Evolutionary conservation across 2,329 filamentous ascomycete species (phyloP).

Genomic region (Pyrenophora teres): DNA sequence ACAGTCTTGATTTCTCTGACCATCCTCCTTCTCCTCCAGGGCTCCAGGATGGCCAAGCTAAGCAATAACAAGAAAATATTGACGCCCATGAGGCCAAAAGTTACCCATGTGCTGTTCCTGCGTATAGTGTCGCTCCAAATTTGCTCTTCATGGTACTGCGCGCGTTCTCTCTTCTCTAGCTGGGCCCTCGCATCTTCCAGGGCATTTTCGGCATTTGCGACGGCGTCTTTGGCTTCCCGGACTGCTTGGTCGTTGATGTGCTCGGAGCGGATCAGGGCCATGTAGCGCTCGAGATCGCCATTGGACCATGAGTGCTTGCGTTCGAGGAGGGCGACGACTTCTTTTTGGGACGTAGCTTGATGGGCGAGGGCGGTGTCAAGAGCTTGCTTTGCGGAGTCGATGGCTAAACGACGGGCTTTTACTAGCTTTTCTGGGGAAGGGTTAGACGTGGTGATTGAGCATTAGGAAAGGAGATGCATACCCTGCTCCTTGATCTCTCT

Average conservation of each 20-base stretch:
- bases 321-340: slow-evolving; percentile 91
- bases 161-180: slow-evolving; percentile 81
- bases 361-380: slow-evolving; percentile 85
- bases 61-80: slow-evolving; percentile 89
- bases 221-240: slow-evolving; percentile 68
- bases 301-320: slow-evolving; percentile 92
- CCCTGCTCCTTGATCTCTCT: slow-evolving; percentile 71
- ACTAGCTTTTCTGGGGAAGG: slow-evolving; percentile 56
- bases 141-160: slow-evolving; percentile 97
- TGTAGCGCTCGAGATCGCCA: slow-evolving; percentile 90
- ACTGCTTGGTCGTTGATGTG: slow-evolving; percentile 92
- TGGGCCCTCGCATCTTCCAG: slow-evolving; percentile 77
- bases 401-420: slow-evolving; percentile 64
- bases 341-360: slow-evolving; percentile 87
- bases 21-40: slow-evolving; percentile 81
- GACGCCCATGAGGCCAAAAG: slow-evolving; percentile 96
- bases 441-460: slow-evolving; percentile 12
- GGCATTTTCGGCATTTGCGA: slow-evolving; percentile 76
- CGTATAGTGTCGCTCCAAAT: slow-evolving; percentile 99
- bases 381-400: slow-evolving; percentile 71
- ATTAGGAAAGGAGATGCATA: slow-evolving; percentile 33
- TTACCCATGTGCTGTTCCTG: slow-evolving; percentile 96
- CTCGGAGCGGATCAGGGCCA: slow-evolving; percentile 85
- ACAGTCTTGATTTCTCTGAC: slow-evolving; percentile 69
- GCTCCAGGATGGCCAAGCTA: slow-evolving; percentile 87